Evolutionary conservation across 1,284 basidiomycete genomes (phyloP).

Genomic region (Rhodotorula sp.): DNA sequence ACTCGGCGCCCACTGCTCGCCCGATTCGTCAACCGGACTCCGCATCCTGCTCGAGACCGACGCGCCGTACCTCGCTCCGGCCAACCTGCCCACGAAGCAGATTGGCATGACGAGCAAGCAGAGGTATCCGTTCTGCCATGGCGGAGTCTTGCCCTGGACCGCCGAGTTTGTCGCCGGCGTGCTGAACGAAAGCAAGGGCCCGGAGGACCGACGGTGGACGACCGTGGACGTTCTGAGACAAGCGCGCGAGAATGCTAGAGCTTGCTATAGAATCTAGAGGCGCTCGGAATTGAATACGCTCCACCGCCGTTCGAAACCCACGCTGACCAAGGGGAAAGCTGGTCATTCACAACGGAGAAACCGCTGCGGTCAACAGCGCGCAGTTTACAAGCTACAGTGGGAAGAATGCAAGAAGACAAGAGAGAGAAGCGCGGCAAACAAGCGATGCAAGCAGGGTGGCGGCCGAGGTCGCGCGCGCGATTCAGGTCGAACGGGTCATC

Average conservation of each 20-base stretch:
- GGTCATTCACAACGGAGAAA: not conserved
- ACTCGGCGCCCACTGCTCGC: conserved; percentile 39
- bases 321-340: too few species aligned
- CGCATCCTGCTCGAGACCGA: conserved; percentile 77
- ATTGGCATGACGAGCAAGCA: conserved; percentile 35
- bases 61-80: conserved; percentile 76
- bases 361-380: not conserved
- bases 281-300: not conserved
- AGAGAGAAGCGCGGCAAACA: too few species aligned
- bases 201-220: conserved; percentile 53
- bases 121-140: conserved; percentile 68
- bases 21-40: conserved; percentile 43
- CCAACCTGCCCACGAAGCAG: conserved; percentile 64
- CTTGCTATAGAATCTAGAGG: conserved; percentile 62
- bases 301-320: not conserved
- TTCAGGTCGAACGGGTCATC: too few species aligned
- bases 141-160: conserved; percentile 78
- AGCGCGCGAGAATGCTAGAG: conserved; percentile 64
- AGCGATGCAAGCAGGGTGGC: too few species aligned
- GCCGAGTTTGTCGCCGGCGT: conserved; percentile 66
- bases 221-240: conserved; percentile 61
- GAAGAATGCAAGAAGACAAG: too few species aligned
- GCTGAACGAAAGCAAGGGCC: conserved; percentile 39
- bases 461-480: too few species aligned
- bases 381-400: too few species aligned